Base-by-base conservation (phyloP, 23 red algal genomes). In the Cyanidioschyzon merolae region DNA sequence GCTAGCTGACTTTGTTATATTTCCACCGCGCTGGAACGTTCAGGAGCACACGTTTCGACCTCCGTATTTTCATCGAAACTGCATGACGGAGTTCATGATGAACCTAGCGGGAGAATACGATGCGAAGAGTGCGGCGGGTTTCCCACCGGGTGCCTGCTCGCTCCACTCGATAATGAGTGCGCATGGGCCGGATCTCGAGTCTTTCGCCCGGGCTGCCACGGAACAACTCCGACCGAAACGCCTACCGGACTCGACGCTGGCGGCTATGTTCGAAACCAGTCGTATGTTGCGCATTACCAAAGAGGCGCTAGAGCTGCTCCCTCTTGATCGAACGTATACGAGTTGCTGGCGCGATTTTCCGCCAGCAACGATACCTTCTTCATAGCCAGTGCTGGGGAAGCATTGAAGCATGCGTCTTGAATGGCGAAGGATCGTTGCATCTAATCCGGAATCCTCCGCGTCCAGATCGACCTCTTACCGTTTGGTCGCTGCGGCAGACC, bases 51-150 rank as follows among this genome's bases (percentile, higher is more conserved):
- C 89, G 1, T 88, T 91, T 37, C 76, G 89, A 38, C 67, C 85
- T 39, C 89, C 89, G 24, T 91, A 91, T 68, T 88, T 91, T 1
- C 89, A 91, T 59, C 89, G 89, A 21, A 91, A 91, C 39, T 88
- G 89, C 38, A 91, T 91, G 89, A 83, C 84, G 15, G 89, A 91
- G 75, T 91, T 79, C 30, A 91, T 91, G 89, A 82, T 83, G 58
- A 71, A 87, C 41, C 58, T 91, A 0, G 59, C 75, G 34, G 89
- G 89, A 3, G 37, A 26, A 25, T 91, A 91, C 76, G 89, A 91
- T 57, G 89, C 83, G 2, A 91, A 91, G 39, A 63, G 63, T 27
- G 83, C 78, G 54, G 1, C 37, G n/a, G 84, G 67, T 12, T 91
- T 91, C 79, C 83, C 76, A 41, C 89, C 89, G n/a, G 89, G 89